Evolutionary conservation across 2,329 filamentous ascomycete genomes (phyloP).

Genomic region (Nigrospora sphaerica): DNA sequence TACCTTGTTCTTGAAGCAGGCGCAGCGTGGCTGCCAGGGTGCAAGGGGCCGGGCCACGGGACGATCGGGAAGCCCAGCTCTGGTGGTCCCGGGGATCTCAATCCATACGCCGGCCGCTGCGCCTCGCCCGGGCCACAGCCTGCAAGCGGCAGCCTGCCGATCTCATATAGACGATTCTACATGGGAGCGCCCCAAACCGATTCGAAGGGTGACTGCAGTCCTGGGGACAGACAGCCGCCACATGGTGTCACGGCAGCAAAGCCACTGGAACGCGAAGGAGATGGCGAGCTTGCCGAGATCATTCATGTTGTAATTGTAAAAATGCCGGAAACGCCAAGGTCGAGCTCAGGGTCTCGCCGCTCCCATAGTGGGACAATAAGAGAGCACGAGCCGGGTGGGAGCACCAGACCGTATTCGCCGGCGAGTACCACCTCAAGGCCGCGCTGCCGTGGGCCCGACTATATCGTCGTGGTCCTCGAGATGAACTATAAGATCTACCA

Average conservation of each 20-base stretch:
- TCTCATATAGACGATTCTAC: constrained; percentile 3
- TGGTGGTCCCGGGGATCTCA: neutral
- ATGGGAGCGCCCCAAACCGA: neutral
- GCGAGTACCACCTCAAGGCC: neutral
- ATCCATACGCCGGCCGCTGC: no score
- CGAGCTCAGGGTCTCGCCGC: no score
- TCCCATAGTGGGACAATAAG: no score
- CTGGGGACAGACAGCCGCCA: no score
- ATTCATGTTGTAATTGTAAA: no score
- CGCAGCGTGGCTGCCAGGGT: no score
- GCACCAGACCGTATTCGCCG: neutral
- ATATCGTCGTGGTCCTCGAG: neutral
- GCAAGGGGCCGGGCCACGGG: neutral
- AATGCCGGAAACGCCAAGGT: no score
- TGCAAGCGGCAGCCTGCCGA: neutral
- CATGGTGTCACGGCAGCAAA: no score
- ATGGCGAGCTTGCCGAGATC: neutral
- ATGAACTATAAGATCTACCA: neutral
- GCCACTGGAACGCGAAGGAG: no score
- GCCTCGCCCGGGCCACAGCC: no score
- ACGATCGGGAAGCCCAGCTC: neutral
- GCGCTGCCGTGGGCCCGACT: neutral
- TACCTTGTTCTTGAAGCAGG: no score
- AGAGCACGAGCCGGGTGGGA: neutral
- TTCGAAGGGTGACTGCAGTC: neutral